A percentile compares a stretch with the other conserved stretches of the same genome.
Evolutionary conservation across 257 asterid species (phyloP).

Genomic region (Salvia hispanica): DNA sequence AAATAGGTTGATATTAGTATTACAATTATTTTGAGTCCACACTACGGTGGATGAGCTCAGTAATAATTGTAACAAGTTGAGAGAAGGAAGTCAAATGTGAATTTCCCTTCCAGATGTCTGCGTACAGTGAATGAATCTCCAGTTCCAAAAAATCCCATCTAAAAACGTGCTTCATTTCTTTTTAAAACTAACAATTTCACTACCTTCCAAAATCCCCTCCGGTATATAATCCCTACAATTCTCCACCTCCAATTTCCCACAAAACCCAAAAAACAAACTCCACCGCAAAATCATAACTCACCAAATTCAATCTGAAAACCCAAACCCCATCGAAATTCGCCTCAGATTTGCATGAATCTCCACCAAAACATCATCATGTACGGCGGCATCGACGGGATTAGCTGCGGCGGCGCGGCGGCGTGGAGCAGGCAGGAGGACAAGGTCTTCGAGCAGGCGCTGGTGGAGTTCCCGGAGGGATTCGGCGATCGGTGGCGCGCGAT

Average conservation of each 20-base stretch:
- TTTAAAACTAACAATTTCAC: constrained; percentile 7
- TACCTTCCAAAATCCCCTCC: constrained; percentile 20
- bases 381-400: constrained; percentile 26
- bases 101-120: constrained; percentile 34
- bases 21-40: too few species aligned
- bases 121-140: constrained; percentile 30
- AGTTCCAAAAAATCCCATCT: constrained; percentile 32
- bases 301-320: not conserved
- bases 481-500: constrained; percentile 64
- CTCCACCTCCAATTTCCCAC: constrained; percentile 24
- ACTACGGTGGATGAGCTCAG: too few species aligned
- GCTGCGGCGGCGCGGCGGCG: constrained; percentile 28
- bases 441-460: constrained; percentile 60
- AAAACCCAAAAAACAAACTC: constrained; percentile 21
- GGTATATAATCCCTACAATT: constrained; percentile 24
- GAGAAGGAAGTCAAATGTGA: constrained; percentile 41
- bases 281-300: not conserved
- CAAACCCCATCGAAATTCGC: not conserved
- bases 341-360: not conserved
- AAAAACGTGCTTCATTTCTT: constrained; percentile 36
- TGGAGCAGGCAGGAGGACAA: constrained; percentile 70
- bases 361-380: constrained; percentile 25
- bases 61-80: not conserved
- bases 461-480: constrained; percentile 52
- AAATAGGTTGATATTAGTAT: too few species aligned